Base-by-base conservation (phyloP, 1,139 yeast species). In the Taphrina flavorubra region DNA sequence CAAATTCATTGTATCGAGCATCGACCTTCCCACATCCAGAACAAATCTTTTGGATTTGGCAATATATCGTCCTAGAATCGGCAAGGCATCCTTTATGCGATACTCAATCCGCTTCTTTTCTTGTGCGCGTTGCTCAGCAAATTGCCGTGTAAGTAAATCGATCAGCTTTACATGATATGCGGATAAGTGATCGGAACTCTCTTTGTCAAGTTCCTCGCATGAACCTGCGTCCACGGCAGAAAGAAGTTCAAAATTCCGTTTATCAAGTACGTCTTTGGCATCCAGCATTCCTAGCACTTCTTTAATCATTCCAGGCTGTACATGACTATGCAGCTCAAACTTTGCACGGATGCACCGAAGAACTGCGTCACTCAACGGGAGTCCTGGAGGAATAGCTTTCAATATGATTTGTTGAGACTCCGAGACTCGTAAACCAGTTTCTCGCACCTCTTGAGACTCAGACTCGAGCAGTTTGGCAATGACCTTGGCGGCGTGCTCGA, bases 101-200 rank as follows among this genome's bases (percentile, higher is more conserved):
- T n/a, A 25, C 13, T 59, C 51, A 25, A 69, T 20, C 11, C 7
- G 2, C 37, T 51, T 57, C 31, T 57, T 49, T n/a, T 68, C 68
- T 51, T 63, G 46, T 16, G 13, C 40, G 16, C 67, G 60, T 20
- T 63, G 49, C 55, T 65, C 68, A 1, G 70, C 68, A 25, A 69
- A 68, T n/a, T 58, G 47, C 20, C 66, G 44, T 18, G 66, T 67
- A 25, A 69, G 42, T 2, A 13, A 37, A 2, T 56, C 37, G 40
- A 60, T 25, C 39, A 59, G 13, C 16, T 44, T 44, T 4, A 20
- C 20, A 31, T 58, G 62, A 39, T 44, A 58, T 49, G 53, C 11
- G 20, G 53, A 49, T 20, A 49, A 34, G 0, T 20, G 11, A 1
- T 18, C 8, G 53, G 53, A 49, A 20, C 10, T 49, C 11, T 49